Conservation (phyloP, 345 rosid genomes). For the Eucalyptus fibrosa region DNA sequence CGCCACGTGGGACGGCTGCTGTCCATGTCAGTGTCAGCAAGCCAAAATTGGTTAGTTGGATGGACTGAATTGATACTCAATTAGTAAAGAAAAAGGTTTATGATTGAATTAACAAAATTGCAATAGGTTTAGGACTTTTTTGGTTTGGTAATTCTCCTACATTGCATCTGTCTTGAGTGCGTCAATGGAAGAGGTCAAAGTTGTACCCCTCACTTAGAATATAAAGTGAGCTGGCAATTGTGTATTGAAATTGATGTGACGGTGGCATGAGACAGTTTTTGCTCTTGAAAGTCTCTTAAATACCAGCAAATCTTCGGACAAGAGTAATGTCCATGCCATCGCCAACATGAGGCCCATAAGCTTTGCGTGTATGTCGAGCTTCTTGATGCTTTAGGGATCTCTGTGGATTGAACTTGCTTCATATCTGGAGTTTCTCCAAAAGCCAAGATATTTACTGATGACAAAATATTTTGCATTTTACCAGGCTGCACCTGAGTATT, state of each 20-base stretch:
- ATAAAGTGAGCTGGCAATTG: neutral
- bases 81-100: neutral
- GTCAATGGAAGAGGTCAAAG: neutral
- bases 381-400: neutral
- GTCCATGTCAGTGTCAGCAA: neutral
- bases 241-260: neutral
- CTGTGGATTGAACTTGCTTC: neutral
- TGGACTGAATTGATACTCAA: neutral
- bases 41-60: neutral
- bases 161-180: neutral
- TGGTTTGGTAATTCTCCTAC: neutral
- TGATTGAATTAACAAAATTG: no score
- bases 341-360: neutral
- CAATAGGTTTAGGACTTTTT: neutral
- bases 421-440: neutral
- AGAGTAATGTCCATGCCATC: neutral
- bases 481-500: constrained; percentile 45
- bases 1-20: neutral
- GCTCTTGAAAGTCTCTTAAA: neutral
- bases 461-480: neutral
- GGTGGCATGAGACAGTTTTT: neutral
- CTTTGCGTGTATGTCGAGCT: neutral
- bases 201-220: neutral
- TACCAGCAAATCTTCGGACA: neutral
- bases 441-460: neutral